Evolutionary conservation across 2,329 filamentous ascomycete species (phyloP), one percentile per base, ranked within the genome.

Genomic region (Gremmenia infestans): DNA sequence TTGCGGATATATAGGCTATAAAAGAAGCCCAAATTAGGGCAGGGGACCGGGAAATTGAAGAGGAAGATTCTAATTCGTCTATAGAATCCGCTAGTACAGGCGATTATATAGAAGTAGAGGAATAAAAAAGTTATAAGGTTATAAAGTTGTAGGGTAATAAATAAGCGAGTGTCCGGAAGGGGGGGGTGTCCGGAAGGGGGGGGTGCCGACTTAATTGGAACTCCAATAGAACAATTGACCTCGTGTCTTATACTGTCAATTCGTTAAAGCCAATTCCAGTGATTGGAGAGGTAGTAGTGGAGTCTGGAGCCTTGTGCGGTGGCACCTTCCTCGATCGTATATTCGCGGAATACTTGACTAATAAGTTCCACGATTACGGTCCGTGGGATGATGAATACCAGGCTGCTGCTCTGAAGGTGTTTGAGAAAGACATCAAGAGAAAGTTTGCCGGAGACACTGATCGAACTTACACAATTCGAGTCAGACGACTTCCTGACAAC

Each of bases 401-500:
- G 19, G 22, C 42, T 11, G 56, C 63, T 14, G 61, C 63, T 23
- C 61, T 63, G 58, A 36, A 61, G 7, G 46, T 54, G 4, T 65
- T 64, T n/a, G 63, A 67, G 17, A 54, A 56, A 9, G 25, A 43
- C 4, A 49, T 56, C 51, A 60, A 60, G 45, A 50, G 45, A 37
- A 22, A 60, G 17, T 58, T 55, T 48, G 42, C 47, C 11, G 19
- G 36, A 23, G 40, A 50, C 7, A 19, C 2, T 17, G 17, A 70
- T 64, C 6, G 68, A 74, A 69, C 56, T 63, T 40, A 40, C 37
- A 40, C 56, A 56, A 78, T 66, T 64, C 69, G 47, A 55, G 25
- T 74, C 58, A 47, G 51, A 54, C 76, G 66, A 55, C 71, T 69
- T 50, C 71, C 58, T 60, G 70, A 56, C 58, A 78, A 69, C 65